A percentile compares a stretch with the other conserved stretches of the same genome.
Conservation (phyloP, 345 rosid genomes). For the Eucalyptus curtisii region DNA sequence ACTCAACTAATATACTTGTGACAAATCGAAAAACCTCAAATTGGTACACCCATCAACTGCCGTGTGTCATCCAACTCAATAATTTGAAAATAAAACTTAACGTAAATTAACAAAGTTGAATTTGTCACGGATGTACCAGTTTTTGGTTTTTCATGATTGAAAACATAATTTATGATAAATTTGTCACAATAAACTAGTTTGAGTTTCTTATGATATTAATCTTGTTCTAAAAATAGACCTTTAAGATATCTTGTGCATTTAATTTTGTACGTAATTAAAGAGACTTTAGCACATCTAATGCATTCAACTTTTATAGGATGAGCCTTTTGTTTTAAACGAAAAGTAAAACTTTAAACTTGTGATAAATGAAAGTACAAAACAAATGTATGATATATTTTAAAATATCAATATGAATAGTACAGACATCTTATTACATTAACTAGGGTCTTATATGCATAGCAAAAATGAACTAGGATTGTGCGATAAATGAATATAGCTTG, state of each 20-base stretch:
- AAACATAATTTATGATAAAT: too few relatives aligned
- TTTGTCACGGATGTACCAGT: rapidly evolving
- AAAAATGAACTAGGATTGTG: background rate
- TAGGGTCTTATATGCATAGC: background rate
- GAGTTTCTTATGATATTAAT: too few relatives aligned
- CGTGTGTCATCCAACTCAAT: rapidly evolving
- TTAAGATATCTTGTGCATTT: background rate
- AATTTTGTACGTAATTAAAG: background rate
- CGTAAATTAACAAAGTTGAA: rapidly evolving
- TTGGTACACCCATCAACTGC: rapidly evolving
- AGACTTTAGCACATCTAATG: background rate
- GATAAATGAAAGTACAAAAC: background rate
- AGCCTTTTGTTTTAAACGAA: background rate
- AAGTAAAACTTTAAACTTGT: background rate
- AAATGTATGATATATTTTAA: background rate
- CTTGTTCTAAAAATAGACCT: background rate
- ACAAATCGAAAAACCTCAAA: too few relatives aligned
- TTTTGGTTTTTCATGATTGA: too few relatives aligned
- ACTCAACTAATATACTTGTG: too few relatives aligned
- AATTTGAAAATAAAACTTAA: rapidly evolving
- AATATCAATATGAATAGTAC: too few relatives aligned
- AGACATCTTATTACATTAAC: background rate
- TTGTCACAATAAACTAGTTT: rapidly evolving
- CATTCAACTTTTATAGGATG: background rate
- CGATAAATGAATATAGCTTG: background rate